Evolutionary conservation across 768 basidiomycete species (phyloP).

Genomic region (Leucosporidium yakuticum): DNA sequence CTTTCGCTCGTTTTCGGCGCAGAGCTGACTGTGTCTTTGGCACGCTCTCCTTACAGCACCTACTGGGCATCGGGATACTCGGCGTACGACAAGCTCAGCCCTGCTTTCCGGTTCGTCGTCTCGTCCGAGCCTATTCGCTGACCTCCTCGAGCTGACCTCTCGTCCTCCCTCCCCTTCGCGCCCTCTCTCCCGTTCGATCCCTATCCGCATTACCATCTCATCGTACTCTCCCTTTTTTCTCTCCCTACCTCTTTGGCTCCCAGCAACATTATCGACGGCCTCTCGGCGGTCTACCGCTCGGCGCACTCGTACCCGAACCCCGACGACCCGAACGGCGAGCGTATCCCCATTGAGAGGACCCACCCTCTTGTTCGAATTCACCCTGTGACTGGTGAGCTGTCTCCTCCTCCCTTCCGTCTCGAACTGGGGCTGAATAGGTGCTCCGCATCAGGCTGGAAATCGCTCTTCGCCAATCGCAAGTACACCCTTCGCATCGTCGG

Average conservation of each 20-base stretch:
- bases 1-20: no score
- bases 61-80: slow-evolving; percentile 1
- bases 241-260: no score
- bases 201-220: no score
- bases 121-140: no score
- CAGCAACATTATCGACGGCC: slow-evolving; percentile 37
- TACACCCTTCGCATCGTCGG: slow-evolving; percentile 38
- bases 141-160: no score
- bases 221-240: no score
- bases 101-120: slow-evolving; percentile 29
- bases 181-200: no score
- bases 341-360: slow-evolving; percentile 44
- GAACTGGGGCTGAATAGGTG: slow-evolving; percentile 13
- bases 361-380: slow-evolving; percentile 80
- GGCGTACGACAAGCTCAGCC: slow-evolving; percentile 38
- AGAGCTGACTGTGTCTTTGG: not conserved
- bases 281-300: slow-evolving; percentile 39
- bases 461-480: slow-evolving; percentile 38
- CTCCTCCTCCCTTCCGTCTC: slow-evolving; percentile 69
- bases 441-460: slow-evolving; percentile 41
- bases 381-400: slow-evolving; percentile 77
- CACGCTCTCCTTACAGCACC: not conserved
- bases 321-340: slow-evolving; percentile 22
- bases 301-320: slow-evolving; percentile 41
- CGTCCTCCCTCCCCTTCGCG: no score